These are phyloP conservation scores for Parmales sp. DNA, from an alignment of 108 stramenopile species.

Conservation along the genomic window DNA sequence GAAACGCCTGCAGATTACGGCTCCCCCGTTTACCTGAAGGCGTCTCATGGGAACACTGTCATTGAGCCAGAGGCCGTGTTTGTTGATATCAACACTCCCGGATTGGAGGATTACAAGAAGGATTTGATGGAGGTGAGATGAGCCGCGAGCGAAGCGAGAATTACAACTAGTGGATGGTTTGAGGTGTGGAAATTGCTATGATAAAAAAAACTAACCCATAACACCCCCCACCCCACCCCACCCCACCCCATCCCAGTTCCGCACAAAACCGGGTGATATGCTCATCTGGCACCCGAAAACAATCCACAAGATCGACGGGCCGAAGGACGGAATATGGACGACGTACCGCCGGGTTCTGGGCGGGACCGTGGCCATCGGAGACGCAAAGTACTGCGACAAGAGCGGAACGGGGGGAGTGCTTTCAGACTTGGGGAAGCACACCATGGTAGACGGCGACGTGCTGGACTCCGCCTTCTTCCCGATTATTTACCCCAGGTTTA, in stretches of 20 bases:
- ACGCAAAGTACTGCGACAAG: constrained; percentile 64
- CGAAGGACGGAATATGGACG: constrained; percentile 76
- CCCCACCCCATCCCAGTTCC: neutral
- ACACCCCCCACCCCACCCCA: neutral
- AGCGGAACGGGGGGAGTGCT: constrained; percentile 71
- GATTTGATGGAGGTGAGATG: constrained; percentile 41
- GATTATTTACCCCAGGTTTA: constrained; percentile 61
- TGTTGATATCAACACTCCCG: constrained; percentile 69
- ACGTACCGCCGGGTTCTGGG: constrained; percentile 72
- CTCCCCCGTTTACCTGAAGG: constrained; percentile 81
- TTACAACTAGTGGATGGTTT: no score
- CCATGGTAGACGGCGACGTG: constrained; percentile 50
- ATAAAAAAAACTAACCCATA: neutral
- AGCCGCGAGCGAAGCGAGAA: no score
- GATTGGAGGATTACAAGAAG: constrained; percentile 62
- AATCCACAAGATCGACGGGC: constrained; percentile 87
- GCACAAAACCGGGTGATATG: constrained; percentile 66
- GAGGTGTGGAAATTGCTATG: neutral
- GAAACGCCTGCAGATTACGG: constrained; percentile 79
- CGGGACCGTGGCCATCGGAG: constrained; percentile 69
- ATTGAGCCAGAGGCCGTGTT: constrained; percentile 72
- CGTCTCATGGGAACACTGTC: constrained; percentile 60
- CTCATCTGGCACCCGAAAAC: constrained; percentile 83
- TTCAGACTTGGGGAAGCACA: constrained; percentile 72
- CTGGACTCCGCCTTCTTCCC: constrained; percentile 71